A percentile compares a stretch with the other conserved stretches of the same genome.
phyloP scores from a whole-genome alignment of 2,329 filamentous ascomycete genomes.

The Fusarium keratoplasticum region DNA sequence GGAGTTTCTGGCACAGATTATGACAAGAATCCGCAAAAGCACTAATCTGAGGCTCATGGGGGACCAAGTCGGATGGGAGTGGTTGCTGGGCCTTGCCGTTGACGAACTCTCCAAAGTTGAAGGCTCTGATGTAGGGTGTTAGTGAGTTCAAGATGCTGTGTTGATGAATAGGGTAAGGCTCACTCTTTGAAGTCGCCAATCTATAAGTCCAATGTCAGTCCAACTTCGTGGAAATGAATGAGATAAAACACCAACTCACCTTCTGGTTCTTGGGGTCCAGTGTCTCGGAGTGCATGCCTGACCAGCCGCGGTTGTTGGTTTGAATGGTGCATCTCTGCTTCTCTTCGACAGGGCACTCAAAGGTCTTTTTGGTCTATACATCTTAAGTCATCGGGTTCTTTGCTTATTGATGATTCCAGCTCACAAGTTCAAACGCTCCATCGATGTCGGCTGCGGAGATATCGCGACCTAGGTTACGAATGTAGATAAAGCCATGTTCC shows the following conservation, averaged over 20 bases:
- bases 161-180: slow-evolving; percentile 25
- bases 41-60: slow-evolving; percentile 70
- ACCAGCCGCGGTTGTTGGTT: slow-evolving; percentile 89
- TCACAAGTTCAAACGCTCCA: slow-evolving; percentile 79
- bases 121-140: slow-evolving; percentile 68
- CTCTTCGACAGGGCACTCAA: slow-evolving; percentile 74
- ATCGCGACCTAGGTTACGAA: slow-evolving; percentile 78
- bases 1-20: slow-evolving; percentile 76
- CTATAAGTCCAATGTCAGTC: slow-evolving; percentile 54
- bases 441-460: slow-evolving; percentile 76
- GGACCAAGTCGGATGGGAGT: slow-evolving; percentile 72
- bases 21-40: slow-evolving; percentile 79
- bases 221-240: too few species aligned
- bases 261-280: slow-evolving; percentile 86
- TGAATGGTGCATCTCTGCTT: slow-evolving; percentile 82
- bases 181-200: slow-evolving; percentile 91
- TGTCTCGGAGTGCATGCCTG: slow-evolving; percentile 87
- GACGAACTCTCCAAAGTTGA: slow-evolving; percentile 88
- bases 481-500: slow-evolving; percentile 89
- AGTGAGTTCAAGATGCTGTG: neutral
- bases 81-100: slow-evolving; percentile 79
- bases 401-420: slow-evolving; percentile 16
- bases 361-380: slow-evolving; percentile 74
- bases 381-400: neutral
- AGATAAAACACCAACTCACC: slow-evolving; percentile 57